Percentiles rank a stretch among this genome's conserved stretches.
Evolutionary conservation across 176 grass and related monocot species (phyloP).

Genomic region (Oryza longistaminata): DNA sequence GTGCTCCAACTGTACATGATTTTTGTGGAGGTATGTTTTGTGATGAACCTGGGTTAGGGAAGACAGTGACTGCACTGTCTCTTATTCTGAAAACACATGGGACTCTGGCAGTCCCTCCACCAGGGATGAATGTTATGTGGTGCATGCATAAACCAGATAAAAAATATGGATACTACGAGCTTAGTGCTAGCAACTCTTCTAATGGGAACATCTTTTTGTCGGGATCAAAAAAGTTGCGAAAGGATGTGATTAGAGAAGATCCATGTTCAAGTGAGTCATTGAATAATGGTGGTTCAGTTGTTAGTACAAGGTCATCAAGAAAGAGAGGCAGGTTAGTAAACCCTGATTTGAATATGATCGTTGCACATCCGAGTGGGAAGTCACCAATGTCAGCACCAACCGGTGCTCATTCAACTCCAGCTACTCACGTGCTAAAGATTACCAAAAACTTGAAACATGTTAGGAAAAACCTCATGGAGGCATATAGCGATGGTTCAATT

Average conservation of each 20-base stretch:
- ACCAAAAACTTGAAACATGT: slow-evolving; percentile 47
- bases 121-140: slow-evolving; percentile 75
- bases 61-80: slow-evolving; percentile 91
- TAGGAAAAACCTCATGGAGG: slow-evolving; percentile 66
- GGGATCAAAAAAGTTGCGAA: slow-evolving; percentile 39
- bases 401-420: slow-evolving; percentile 20
- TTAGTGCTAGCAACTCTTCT: slow-evolving; percentile 42
- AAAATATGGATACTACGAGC: slow-evolving; percentile 92
- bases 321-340: slow-evolving; percentile 51
- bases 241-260: slow-evolving; percentile 31
- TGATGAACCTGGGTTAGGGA: slow-evolving; percentile 97
- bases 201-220: slow-evolving; percentile 36
- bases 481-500: slow-evolving; percentile 36
- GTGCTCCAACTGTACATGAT: slow-evolving; percentile 63
- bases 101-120: slow-evolving; percentile 68
- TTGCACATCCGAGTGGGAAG: slow-evolving; percentile 25
- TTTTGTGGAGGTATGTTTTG: slow-evolving; percentile 95
- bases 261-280: slow-evolving; percentile 32
- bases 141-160: slow-evolving; percentile 70
- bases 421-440: slow-evolving; percentile 47
- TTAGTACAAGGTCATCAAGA: slow-evolving; percentile 51
- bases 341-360: slow-evolving; percentile 29
- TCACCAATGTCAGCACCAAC: slow-evolving; percentile 23
- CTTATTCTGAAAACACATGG: slow-evolving; percentile 96
- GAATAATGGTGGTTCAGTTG: slow-evolving; percentile 23